phyloP scores from a whole-genome alignment of 257 asterid species.

The Nicotiana obtusifolia region DNA sequence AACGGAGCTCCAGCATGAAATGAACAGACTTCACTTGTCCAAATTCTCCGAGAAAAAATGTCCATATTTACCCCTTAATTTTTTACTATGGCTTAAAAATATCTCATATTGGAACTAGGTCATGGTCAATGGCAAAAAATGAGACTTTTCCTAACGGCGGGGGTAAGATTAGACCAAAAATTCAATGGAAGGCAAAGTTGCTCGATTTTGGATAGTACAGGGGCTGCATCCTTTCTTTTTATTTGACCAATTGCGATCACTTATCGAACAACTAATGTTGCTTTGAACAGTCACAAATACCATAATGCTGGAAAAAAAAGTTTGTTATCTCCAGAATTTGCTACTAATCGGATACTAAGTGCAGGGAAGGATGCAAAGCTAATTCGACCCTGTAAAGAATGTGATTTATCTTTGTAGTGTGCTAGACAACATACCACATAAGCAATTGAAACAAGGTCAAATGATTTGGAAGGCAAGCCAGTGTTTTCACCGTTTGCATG shows the following conservation, averaged over 20 bases:
- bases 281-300: neutral
- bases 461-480: slow-evolving; percentile 77
- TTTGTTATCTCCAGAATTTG: neutral
- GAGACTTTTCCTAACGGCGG: too few relatives aligned
- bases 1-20: too few relatives aligned
- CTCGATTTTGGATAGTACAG: too few relatives aligned
- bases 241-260: neutral
- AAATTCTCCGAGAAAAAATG: too few relatives aligned
- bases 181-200: too few relatives aligned
- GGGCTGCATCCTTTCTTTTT: neutral
- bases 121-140: too few relatives aligned
- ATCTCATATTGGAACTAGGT: too few relatives aligned
- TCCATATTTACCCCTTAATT: too few relatives aligned
- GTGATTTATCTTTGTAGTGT: neutral
- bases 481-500: slow-evolving; percentile 90
- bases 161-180: too few relatives aligned
- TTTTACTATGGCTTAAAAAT: too few relatives aligned
- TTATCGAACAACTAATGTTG: neutral
- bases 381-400: neutral
- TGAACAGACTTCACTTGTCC: too few relatives aligned
- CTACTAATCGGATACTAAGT: neutral
- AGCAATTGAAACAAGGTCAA: slow-evolving; percentile 82
- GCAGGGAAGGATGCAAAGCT: neutral
- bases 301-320: neutral
- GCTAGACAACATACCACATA: slow-evolving; percentile 55